phyloP scores from a whole-genome alignment of 495 filamentous ascomycete genomes.

The Penicillium lagena region DNA sequence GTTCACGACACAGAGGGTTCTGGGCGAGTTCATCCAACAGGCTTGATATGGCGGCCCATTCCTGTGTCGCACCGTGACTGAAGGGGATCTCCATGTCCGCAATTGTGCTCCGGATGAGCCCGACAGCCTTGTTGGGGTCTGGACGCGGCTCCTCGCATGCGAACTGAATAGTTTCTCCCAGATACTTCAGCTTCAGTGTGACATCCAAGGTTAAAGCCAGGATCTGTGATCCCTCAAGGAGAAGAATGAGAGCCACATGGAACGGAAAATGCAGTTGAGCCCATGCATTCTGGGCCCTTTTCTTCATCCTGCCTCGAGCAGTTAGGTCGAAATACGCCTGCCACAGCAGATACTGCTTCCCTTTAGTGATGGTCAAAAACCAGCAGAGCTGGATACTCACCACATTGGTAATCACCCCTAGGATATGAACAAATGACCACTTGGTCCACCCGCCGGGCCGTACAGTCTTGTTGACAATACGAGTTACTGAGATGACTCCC shows the following conservation, averaged over 20 bases:
- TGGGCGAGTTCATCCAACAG: conserved; percentile 26
- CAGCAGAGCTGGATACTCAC: conserved; percentile 29
- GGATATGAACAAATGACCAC: conserved; percentile 45
- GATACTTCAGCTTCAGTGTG: conserved; percentile 31
- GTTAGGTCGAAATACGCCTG: conserved; percentile 66
- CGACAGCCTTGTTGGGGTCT: conserved; percentile 15
- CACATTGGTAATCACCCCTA: conserved; percentile 38
- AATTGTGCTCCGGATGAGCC: conserved; percentile 31
- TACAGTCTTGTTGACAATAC: conserved; percentile 50
- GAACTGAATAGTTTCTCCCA: conserved; percentile 32
- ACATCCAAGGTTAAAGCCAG: conserved; percentile 35
- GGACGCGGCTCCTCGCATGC: conserved; percentile 37
- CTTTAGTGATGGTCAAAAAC: conserved; percentile 3
- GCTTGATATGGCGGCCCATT: conserved; percentile 25
- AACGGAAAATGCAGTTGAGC: conserved; percentile 63
- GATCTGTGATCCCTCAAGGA: conserved; percentile 51
- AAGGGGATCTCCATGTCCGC: conserved; percentile 38
- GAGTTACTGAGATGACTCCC: conserved; percentile 49
- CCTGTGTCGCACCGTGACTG: conserved; percentile 26
- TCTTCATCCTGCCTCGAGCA: conserved; percentile 33
- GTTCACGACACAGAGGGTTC: conserved; percentile 21
- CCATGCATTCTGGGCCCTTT: conserved; percentile 56
- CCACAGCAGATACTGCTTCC: conserved; percentile 55
- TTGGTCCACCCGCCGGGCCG: conserved; percentile 44
- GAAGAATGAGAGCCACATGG: conserved; percentile 57